Conservation (phyloP, 2,329 filamentous ascomycete species). For the Phyllosticta paracitricarpa region DNA sequence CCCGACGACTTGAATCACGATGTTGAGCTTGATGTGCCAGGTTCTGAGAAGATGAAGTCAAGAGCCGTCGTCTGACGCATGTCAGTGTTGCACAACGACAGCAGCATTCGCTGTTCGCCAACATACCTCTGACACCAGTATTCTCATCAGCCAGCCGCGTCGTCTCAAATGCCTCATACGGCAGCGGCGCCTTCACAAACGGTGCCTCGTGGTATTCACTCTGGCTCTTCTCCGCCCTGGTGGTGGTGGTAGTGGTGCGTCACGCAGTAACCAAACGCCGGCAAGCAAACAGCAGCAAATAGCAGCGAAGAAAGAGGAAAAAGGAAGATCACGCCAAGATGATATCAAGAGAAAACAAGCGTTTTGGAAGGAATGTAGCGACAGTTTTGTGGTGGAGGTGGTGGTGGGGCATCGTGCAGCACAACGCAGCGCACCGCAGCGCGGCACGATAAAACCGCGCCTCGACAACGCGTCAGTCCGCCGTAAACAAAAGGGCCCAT, state of each 20-base stretch:
- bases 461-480: no score
- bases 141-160: background rate
- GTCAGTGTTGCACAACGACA: background rate
- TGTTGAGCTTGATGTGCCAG: slow-evolving; percentile 30
- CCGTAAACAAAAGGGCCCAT: no score
- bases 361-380: background rate
- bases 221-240: background rate
- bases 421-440: no score
- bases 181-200: no score
- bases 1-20: slow-evolving; percentile 47
- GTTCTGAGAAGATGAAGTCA: background rate
- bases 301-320: background rate
- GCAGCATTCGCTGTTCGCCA: background rate
- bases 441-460: background rate
- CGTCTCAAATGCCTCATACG: background rate
- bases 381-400: no score
- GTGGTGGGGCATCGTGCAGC: no score
- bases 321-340: background rate
- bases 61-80: slow-evolving; percentile 14
- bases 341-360: background rate
- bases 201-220: background rate
- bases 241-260: background rate
- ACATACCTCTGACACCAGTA: background rate
- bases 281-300: background rate
- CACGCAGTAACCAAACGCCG: background rate